Evolutionary conservation across 441 rosid genomes (phyloP).

Genomic region (Pelargonium citronellum): DNA sequence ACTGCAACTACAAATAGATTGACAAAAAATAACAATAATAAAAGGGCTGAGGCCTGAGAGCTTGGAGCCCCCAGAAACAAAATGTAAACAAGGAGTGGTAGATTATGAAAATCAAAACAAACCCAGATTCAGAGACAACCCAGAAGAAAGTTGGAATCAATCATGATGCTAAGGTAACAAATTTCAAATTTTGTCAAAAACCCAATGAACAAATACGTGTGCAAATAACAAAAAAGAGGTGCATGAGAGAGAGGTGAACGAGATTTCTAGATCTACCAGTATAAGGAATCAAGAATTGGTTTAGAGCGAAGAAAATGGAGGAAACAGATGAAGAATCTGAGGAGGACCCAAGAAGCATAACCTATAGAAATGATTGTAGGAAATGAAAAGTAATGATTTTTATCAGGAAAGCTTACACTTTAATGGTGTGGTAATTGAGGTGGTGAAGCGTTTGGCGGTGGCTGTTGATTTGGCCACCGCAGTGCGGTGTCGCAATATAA

Average conservation of each 20-base stretch:
- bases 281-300: not conserved
- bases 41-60: no score
- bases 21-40: not conserved
- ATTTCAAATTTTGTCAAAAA: not conserved
- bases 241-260: not conserved
- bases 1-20: not conserved
- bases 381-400: no score
- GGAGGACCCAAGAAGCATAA: no score
- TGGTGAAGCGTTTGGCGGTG: no score
- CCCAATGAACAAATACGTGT: not conserved
- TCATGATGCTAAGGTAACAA: not conserved
- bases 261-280: not conserved
- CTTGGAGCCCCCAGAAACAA: not conserved
- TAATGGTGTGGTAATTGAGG: no score
- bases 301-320: not conserved
- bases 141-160: not conserved
- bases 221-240: no score
- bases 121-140: not conserved
- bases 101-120: not conserved
- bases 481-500: no score
- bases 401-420: no score
- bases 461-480: no score
- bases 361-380: no score
- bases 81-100: not conserved
- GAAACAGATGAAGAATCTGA: not conserved